phyloP scores from a whole-genome alignment of 371 early-diverging fungal genomes.

The Mucor lusitanicus region DNA sequence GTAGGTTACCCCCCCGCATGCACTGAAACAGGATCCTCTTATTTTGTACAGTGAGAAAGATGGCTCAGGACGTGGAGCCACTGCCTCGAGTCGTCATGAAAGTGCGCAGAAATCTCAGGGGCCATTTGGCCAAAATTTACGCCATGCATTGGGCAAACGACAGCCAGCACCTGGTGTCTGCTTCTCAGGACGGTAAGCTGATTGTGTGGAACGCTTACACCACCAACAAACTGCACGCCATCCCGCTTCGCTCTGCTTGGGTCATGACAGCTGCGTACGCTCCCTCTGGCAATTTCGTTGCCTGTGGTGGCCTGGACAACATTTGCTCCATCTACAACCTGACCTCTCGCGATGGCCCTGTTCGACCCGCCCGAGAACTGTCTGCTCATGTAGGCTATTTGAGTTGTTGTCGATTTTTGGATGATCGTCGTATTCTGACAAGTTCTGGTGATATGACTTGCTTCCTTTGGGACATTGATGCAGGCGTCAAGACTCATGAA shows the following conservation, averaged over 20 bases:
- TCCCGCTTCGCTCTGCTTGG: conserved; percentile 98
- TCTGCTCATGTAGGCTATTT: conserved; percentile 96
- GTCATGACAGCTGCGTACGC: conserved; percentile 99
- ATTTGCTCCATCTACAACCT: conserved; percentile 96
- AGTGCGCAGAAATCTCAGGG: conserved; percentile 92
- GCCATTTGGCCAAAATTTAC: conserved; percentile 97
- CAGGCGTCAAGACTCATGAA: conserved; percentile 89
- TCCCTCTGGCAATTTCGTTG: conserved; percentile 94
- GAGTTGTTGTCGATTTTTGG: conserved; percentile 94
- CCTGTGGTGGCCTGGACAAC: conserved; percentile 98
- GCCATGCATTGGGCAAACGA: conserved; percentile 99
- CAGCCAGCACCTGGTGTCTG: conserved; percentile 91
- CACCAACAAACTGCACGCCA: conserved; percentile 97
- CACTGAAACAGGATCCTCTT: neutral
- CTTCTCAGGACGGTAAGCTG: conserved; percentile 98
- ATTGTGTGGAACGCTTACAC: conserved; percentile 98
- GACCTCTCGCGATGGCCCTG: conserved; percentile 87
- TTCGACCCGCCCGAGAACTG: conserved; percentile 92
- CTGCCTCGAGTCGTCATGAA: conserved; percentile 93
- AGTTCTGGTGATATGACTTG: conserved; percentile 96
- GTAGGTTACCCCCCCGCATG: neutral
- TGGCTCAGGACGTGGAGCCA: conserved; percentile 71
- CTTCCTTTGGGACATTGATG: conserved; percentile 98
- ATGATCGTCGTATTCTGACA: conserved; percentile 93
- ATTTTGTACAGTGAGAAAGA: conserved; percentile 17